phyloP scores from a whole-genome alignment of 345 rosid species.

The Lenwebbia sp. region DNA sequence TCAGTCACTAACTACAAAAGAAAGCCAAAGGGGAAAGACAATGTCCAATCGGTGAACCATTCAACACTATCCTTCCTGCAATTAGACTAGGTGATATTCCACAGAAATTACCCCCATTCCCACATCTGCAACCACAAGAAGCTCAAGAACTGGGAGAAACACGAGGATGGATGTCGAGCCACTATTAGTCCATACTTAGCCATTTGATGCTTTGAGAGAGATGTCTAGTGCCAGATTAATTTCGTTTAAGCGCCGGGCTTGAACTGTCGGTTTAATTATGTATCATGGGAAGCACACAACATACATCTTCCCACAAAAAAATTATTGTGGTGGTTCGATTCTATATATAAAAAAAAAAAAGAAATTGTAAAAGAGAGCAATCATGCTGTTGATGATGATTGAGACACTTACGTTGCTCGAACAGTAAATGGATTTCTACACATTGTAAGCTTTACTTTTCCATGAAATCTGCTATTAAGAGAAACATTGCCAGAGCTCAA shows the following conservation, averaged over 20 bases:
- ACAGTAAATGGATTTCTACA: conserved; percentile 1
- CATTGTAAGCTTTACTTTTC: not conserved
- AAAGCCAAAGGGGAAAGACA: not conserved
- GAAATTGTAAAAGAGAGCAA: not conserved
- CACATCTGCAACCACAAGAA: not conserved
- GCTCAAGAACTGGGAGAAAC: not conserved
- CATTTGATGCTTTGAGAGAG: not conserved
- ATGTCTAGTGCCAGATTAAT: not conserved
- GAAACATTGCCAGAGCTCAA: not conserved
- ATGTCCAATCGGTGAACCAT: not conserved
- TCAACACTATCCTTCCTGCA: not conserved
- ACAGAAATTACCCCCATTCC: not conserved
- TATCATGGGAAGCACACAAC: not conserved
- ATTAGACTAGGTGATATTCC: not conserved
- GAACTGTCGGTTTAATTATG: not conserved
- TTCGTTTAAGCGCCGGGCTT: not conserved
- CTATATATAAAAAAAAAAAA: not conserved
- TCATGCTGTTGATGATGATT: not conserved
- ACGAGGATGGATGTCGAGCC: not conserved
- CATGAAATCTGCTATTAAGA: not conserved
- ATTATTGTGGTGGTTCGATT: not conserved
- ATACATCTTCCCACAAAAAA: not conserved
- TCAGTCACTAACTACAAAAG: not conserved
- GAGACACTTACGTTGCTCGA: conserved; percentile 12
- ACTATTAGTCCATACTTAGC: not conserved